Evolutionary conservation across 768 basidiomycete genomes (phyloP), one percentile per base, ranked within the genome.

Genomic region (Xanthoconium stramineum): DNA sequence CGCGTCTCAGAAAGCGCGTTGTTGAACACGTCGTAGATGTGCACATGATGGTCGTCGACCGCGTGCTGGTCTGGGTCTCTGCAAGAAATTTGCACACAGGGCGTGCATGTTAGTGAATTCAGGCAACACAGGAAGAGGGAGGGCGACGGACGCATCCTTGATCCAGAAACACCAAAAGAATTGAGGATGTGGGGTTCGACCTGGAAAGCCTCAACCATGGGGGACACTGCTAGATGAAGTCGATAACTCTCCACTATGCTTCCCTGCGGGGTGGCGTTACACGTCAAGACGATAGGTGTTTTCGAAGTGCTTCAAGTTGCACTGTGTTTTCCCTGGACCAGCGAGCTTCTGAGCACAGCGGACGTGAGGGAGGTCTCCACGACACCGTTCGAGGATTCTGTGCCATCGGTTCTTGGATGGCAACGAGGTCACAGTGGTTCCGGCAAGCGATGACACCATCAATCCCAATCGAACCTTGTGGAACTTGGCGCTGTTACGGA

Each of bases 111-210:
- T 19, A 15, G 44, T 17, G 19, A 11, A 15, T 10, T n/a, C 3
- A 7, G 38, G 24, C 17, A 40, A 47, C 8, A 28, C 9, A 17
- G 15, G 33, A 49, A 3, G 19, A 28, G 13, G 11, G 5, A n/a
- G 29, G 15, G 29, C 12, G 52, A 71, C 80, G 38, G 64, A 77
- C 78, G 62, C 68, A 44, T 71, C 65, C 37, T 79, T 75, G 13
- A 82, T 65, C 80, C 81, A 82, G 55, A 82, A 76, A 14, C 75
- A 73, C 75, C 77, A 78, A 13, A 81, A 55, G 61, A 82, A 82
- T 17, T 65, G 67, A 28, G 80, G 32, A 79, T 63, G 56, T 81
- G 77, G 14, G 70, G 73, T 28, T 69, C 68, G 38, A 75, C 62
- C 14, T 67, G 64, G 20, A 48, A 29, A 12, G 45, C 3, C 37